A percentile compares a stretch with the other conserved stretches of the same genome.
Evolutionary conservation across 2,329 filamentous ascomycete species (phyloP).

Genomic region (Fusarium falciforme): DNA sequence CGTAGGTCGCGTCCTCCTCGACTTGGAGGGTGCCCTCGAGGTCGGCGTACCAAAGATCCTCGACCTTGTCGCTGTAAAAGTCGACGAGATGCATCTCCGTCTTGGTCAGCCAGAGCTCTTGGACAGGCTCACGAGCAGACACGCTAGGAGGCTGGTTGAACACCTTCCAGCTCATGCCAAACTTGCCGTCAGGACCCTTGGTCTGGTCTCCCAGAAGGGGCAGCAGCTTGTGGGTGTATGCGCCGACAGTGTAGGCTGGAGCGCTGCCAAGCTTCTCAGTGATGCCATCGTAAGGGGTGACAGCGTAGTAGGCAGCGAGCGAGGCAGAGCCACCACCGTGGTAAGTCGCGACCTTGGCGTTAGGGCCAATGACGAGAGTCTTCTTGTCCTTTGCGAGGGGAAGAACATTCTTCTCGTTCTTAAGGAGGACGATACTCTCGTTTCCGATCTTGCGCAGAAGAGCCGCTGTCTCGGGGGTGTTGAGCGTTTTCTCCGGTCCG

Average conservation of each 20-base stretch:
- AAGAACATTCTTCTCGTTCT: conserved; percentile 74
- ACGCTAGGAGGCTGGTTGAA: conserved; percentile 69
- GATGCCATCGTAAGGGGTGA: conserved; percentile 80
- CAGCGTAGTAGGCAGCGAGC: conserved; percentile 71
- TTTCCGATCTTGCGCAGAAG: conserved; percentile 74
- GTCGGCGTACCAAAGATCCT: conserved; percentile 68
- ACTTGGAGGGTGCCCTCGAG: conserved; percentile 71
- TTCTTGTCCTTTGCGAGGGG: conserved; percentile 73
- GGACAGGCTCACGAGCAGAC: conserved; percentile 61
- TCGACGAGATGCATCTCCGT: conserved; percentile 63
- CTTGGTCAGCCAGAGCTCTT: conserved; percentile 59
- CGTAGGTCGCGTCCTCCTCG: conserved; percentile 70
- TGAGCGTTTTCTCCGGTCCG: conserved; percentile 62
- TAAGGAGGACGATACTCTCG: conserved; percentile 78
- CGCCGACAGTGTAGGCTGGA: conserved; percentile 68
- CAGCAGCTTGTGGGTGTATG: conserved; percentile 73
- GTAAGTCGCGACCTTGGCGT: conserved; percentile 66
- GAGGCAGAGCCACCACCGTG: conserved; percentile 76
- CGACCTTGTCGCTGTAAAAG: conserved; percentile 64
- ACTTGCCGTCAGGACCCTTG: conserved; percentile 62
- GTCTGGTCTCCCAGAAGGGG: conserved; percentile 67
- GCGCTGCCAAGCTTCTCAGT: conserved; percentile 59
- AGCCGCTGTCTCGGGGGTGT: conserved; percentile 71
- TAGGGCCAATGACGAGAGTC: conserved; percentile 67
- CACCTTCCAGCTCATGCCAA: conserved; percentile 71